Base-by-base conservation (phyloP, 257 asterid species). In the Nicotiana sylvestris region DNA sequence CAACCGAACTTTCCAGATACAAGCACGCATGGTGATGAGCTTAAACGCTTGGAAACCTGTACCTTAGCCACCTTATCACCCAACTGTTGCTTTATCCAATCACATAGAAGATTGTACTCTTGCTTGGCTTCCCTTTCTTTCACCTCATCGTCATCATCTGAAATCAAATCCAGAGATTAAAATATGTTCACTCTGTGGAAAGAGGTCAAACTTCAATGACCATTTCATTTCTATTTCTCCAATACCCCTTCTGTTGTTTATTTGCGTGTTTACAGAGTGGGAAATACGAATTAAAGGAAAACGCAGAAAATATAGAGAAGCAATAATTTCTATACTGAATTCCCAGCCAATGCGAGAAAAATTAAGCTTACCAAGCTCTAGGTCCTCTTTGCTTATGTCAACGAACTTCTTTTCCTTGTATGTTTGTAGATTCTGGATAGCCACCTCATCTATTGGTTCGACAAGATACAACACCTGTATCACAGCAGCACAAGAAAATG, bases 1-100 rank as follows among this genome's bases (percentile, higher is more conserved):
- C 99, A 96, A 10, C 99, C 98, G 29, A 96, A 96, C 90, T 96
- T 96, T 80, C 98, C 98, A n/a, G 99, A 96, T 65, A 96, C 99
- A 35, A 96, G 99, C 76, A 96, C 99, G 81, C 99, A 95, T 0
- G 99, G 99, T 6, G 99, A 96, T n/a, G 98, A 91, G 89, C 98
- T 92, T 79, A 96, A 84, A 33, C 99, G 96, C 72, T 96, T 95
- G 0, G 99, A 96, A 72, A 96, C 85, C 85, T 95, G 97, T 84
- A 96, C 99, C 89, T 96, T 96, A 56, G 99, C 99, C 74, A 96
- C 99, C 90, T 91, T 90, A 53, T 96, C 99, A 0, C 99, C 99
- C 21, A 95, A 93, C 82, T 95, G 99, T 68, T 95, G 99, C 27
- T 95, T 95, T n/a, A 95, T 87, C 99, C 99, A 95, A 81, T 95